phyloP scores from a whole-genome alignment of 2,329 filamentous ascomycete species.

The Aspergillus costaricaensis region DNA sequence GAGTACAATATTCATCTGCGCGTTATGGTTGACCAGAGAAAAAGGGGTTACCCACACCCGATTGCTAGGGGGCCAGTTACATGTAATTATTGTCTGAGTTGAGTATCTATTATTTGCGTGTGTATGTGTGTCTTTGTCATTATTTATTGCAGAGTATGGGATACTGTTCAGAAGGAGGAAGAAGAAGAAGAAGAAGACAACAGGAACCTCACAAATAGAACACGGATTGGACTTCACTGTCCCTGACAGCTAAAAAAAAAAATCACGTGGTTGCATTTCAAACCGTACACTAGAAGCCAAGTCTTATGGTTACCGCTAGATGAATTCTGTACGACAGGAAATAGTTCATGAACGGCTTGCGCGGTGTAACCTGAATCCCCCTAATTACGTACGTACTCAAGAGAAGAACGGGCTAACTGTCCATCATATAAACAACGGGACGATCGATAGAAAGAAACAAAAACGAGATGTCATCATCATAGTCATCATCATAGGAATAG shows the following conservation, averaged over 20 bases:
- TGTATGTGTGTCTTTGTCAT: neutral
- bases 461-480: neutral
- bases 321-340: no score
- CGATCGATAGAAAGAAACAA: neutral
- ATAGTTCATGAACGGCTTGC: no score
- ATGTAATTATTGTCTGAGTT: slow-evolving; percentile 7
- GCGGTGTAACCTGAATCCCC: no score
- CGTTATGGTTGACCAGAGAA: neutral
- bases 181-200: no score
- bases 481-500: neutral
- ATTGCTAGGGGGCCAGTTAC: neutral
- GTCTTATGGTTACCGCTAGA: neutral
- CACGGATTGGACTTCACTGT: neutral
- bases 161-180: neutral
- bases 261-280: neutral
- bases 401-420: neutral
- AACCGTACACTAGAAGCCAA: neutral
- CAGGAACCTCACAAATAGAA: slow-evolving; percentile 1
- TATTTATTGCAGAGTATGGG: neutral
- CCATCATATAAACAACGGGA: neutral
- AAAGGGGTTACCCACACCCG: neutral
- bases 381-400: neutral
- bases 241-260: neutral
- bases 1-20: neutral
- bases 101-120: neutral